Evolutionary conservation across 768 basidiomycete species (phyloP).

Genomic region (Russula sp.): DNA sequence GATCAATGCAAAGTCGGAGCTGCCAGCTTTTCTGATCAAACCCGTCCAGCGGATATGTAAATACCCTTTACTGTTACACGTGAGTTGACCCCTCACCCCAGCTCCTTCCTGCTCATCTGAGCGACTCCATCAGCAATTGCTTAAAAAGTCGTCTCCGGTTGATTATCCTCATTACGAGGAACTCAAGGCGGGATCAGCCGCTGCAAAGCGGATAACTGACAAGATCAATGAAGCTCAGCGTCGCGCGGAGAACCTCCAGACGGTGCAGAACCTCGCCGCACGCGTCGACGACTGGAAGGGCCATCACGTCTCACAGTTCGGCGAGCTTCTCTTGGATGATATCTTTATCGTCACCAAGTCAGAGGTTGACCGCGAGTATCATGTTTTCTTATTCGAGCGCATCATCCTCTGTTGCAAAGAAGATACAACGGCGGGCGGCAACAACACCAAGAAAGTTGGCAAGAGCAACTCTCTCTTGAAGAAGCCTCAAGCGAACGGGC

Average conservation of each 20-base stretch:
- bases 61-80: conserved; percentile 92
- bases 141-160: conserved; percentile 62
- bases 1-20: conserved; percentile 87
- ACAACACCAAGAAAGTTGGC: conserved; percentile 56
- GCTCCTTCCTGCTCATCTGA: conserved; percentile 15
- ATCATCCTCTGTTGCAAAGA: conserved; percentile 99
- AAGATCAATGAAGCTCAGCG: conserved; percentile 95
- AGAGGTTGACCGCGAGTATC: conserved; percentile 95
- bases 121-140: conserved; percentile 52
- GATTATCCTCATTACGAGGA: conserved; percentile 76
- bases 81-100: conserved; percentile 42
- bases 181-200: conserved; percentile 76
- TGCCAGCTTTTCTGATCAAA: conserved; percentile 97
- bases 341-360: conserved; percentile 95
- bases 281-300: conserved; percentile 99
- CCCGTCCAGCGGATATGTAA: conserved; percentile 98
- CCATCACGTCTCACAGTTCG: conserved; percentile 92
- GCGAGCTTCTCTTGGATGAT: conserved; percentile 91
- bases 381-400: conserved; percentile 98
- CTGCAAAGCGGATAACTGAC: conserved; percentile 90
- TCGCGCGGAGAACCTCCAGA: conserved; percentile 85
- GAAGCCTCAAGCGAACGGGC: conserved; percentile 60
- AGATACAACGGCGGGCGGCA: conserved; percentile 48
- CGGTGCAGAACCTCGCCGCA: conserved; percentile 77
- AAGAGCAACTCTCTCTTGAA: conserved; percentile 90